Evolutionary conservation across 257 asterid genomes (phyloP).

Genomic region (Phtheirospermum japonicum): DNA sequence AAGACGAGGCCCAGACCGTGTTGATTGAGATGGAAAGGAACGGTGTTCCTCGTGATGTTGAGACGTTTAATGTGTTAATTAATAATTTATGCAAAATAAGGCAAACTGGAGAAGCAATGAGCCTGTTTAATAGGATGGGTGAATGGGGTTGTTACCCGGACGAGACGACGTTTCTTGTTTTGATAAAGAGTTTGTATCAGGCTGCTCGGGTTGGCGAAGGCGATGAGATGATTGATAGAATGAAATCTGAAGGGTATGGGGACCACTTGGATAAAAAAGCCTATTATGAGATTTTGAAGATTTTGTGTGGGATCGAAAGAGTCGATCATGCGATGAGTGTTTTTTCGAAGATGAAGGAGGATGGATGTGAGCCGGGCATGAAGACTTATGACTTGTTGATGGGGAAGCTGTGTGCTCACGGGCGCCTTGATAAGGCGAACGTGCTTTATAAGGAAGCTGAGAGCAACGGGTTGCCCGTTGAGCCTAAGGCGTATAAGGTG

Average conservation of each 20-base stretch:
- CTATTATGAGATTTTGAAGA: constrained; percentile 67
- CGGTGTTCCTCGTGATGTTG: constrained; percentile 85
- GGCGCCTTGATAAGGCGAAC: constrained; percentile 73
- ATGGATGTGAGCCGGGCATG: constrained; percentile 66
- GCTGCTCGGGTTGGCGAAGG: constrained; percentile 90
- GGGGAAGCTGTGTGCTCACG: constrained; percentile 71
- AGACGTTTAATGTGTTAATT: constrained; percentile 79
- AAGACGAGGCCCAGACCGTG: constrained; percentile 52
- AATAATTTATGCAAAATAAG: constrained; percentile 78
- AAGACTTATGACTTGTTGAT: constrained; percentile 80
- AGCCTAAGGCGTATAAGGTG: constrained; percentile 62
- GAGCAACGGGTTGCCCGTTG: constrained; percentile 55
- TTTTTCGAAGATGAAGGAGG: constrained; percentile 76
- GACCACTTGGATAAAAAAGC: constrained; percentile 64
- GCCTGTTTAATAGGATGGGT: constrained; percentile 59
- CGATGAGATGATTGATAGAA: constrained; percentile 91
- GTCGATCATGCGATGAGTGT: constrained; percentile 79
- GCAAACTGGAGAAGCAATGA: constrained; percentile 65
- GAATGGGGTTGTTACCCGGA: constrained; percentile 79
- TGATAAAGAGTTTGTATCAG: constrained; percentile 81
- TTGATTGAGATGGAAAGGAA: constrained; percentile 72
- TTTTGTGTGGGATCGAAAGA: constrained; percentile 89
- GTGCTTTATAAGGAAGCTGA: constrained; percentile 78
- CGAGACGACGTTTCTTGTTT: constrained; percentile 58
- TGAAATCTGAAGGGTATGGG: constrained; percentile 85